These are phyloP conservation scores for Phytopythium aichiense DNA, from an alignment of 352 stramenopile genomes.

Conservation along the genomic window DNA sequence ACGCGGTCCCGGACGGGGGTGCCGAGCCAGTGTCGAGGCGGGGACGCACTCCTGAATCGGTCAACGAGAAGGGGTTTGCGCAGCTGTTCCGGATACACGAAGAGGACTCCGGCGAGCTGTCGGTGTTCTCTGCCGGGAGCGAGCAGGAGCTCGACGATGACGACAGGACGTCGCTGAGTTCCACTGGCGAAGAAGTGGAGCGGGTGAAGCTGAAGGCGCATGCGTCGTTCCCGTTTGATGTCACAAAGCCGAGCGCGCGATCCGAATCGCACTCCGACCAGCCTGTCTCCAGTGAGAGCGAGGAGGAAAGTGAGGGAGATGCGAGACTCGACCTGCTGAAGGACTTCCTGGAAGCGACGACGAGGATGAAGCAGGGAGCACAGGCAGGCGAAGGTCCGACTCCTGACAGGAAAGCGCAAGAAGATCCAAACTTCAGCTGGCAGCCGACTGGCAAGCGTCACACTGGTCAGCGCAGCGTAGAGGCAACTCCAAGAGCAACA, in stretches of 20 bases:
- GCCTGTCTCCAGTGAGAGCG: neutral
- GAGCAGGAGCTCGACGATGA: slow-evolving; percentile 16
- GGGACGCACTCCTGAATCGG: neutral
- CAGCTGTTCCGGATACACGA: slow-evolving; percentile 39
- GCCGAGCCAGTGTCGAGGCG: neutral
- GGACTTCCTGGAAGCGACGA: slow-evolving; percentile 1
- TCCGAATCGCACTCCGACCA: neutral
- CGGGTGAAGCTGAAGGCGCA: neutral
- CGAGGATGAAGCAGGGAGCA: neutral
- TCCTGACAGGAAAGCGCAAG: too few species aligned
- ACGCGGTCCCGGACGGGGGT: neutral
- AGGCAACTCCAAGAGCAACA: neutral
- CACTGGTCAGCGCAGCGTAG: neutral
- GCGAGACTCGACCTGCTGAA: neutral
- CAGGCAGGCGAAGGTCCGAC: neutral
- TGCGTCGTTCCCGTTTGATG: neutral
- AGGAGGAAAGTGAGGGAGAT: neutral
- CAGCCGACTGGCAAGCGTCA: neutral
- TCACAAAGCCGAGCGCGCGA: neutral
- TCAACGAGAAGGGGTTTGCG: slow-evolving; percentile 27
- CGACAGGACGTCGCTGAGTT: neutral
- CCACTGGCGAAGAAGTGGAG: neutral
- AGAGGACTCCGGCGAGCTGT: slow-evolving; percentile 30
- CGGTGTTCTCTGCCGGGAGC: slow-evolving; percentile 28
- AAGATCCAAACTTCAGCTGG: neutral